These are phyloP conservation scores for Fraxinus albicans DNA, from an alignment of 305 asterid genomes.

Conservation along the genomic window DNA sequence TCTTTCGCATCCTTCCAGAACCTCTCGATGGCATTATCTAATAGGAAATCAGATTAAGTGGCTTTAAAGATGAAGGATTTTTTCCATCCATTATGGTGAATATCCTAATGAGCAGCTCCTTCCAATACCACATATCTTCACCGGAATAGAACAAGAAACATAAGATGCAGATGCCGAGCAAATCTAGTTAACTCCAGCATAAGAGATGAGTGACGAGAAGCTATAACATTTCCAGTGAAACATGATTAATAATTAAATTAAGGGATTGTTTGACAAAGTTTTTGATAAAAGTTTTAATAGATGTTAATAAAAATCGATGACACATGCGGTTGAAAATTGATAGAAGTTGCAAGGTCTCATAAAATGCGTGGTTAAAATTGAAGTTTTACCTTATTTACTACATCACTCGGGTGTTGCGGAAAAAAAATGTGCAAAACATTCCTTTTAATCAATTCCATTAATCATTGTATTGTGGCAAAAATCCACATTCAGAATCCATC, in stretches of 20 bases:
- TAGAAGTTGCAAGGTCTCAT: not conserved
- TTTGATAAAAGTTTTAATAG: not conserved
- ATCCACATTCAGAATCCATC: constrained; percentile 8
- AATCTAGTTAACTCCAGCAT: not conserved
- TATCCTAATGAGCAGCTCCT: not conserved
- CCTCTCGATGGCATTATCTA: not conserved
- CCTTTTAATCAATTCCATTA: not conserved
- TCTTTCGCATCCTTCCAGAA: not conserved
- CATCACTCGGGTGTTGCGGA: not conserved
- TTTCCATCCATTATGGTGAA: not conserved
- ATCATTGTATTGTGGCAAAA: not conserved
- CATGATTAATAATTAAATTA: not conserved
- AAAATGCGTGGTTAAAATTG: not conserved
- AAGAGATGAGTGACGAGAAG: not conserved
- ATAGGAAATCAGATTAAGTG: not conserved
- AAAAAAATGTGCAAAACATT: not conserved
- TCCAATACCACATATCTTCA: not conserved
- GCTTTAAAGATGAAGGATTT: not conserved
- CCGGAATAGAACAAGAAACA: not conserved
- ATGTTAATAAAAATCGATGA: not conserved
- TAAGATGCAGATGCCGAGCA: not conserved
- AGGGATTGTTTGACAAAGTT: not conserved
- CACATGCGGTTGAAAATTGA: not conserved
- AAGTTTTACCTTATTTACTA: not conserved
- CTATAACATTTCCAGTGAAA: not conserved